A percentile compares a stretch with the other conserved stretches of the same genome.
phyloP scores from a whole-genome alignment of 331 rosid species.

The Stylosanthes scabra region DNA sequence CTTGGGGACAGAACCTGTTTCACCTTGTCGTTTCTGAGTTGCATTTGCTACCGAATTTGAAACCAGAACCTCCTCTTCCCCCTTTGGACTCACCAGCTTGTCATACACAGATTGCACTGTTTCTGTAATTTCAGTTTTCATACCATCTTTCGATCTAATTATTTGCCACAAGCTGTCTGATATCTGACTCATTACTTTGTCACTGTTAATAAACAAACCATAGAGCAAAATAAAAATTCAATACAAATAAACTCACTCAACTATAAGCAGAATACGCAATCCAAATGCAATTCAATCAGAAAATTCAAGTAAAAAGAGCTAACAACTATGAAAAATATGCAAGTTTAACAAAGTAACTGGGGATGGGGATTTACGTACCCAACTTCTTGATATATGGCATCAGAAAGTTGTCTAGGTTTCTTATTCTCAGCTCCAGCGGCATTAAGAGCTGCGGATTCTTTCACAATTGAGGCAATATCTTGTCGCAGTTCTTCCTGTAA shows the following conservation, averaged over 20 bases:
- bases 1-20: conserved; percentile 45
- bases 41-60: conserved; percentile 30
- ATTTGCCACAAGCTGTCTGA: conserved; percentile 88
- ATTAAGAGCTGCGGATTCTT: conserved; percentile 69
- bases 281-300: neutral
- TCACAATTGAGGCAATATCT: conserved; percentile 63
- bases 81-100: conserved; percentile 59
- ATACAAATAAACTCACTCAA: conserved; percentile 19
- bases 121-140: conserved; percentile 76
- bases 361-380: conserved; percentile 55
- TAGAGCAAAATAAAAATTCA: neutral
- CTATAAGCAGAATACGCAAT: neutral
- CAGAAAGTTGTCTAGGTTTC: conserved; percentile 95
- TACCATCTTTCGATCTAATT: conserved; percentile 75
- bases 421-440: conserved; percentile 76
- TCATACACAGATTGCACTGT: conserved; percentile 81
- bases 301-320: conserved; percentile 4
- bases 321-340: neutral
- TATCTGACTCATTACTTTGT: conserved; percentile 68
- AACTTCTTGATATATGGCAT: conserved; percentile 82
- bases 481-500: conserved; percentile 77
- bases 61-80: conserved; percentile 51
- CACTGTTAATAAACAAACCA: conserved; percentile 47
- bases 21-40: conserved; percentile 50
- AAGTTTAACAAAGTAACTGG: neutral